Evolutionary conservation across 106 monocot species (phyloP).

Genomic region (Alisma plantagoaquatica): DNA sequence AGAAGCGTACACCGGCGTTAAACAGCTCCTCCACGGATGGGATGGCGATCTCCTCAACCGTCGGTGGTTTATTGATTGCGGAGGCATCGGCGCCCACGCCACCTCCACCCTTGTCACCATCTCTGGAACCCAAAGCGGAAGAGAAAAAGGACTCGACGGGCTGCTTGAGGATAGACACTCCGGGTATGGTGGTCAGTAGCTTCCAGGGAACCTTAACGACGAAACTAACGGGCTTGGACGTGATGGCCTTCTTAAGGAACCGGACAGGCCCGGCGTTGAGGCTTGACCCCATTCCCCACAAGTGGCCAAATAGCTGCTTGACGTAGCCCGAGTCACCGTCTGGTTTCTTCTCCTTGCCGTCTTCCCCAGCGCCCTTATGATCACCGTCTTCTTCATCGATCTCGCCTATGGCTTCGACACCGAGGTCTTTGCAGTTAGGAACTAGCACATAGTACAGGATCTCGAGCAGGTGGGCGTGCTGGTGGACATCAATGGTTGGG

Average conservation of each 20-base stretch:
- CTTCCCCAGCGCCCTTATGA: neutral
- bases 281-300: accelerated
- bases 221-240: neutral
- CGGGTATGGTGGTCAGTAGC: neutral
- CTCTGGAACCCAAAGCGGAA: neutral
- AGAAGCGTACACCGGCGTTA: conserved; percentile 22
- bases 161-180: neutral
- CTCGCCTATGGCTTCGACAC: neutral
- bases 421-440: conserved; percentile 4
- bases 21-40: conserved; percentile 35
- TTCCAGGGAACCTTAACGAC: conserved; percentile 5
- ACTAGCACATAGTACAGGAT: conserved; percentile 23
- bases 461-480: conserved; percentile 25
- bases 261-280: conserved; percentile 4
- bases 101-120: neutral
- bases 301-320: neutral
- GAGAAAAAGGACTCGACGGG: neutral
- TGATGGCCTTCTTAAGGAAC: conserved; percentile 2
- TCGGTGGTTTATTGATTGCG: conserved; percentile 22
- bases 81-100: no score
- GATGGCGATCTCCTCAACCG: conserved; percentile 41
- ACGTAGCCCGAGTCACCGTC: neutral
- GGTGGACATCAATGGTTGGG: neutral
- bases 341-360: neutral
- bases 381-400: neutral